phyloP scores from a whole-genome alignment of 2,329 filamentous ascomycete species.

The Claviceps pusilla region DNA sequence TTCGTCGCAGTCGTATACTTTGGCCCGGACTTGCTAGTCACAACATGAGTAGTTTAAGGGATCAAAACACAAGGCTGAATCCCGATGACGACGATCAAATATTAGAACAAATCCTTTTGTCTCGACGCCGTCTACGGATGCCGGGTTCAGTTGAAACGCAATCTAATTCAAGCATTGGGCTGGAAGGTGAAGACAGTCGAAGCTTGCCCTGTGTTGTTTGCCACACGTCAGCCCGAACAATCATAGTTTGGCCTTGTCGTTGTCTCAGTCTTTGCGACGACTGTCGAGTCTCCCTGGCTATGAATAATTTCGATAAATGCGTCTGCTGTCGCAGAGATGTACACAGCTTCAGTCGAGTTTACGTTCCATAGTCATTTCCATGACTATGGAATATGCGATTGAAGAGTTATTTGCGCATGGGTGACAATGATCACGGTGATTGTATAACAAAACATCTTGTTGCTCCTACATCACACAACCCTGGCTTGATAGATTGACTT shows the following conservation, averaged over 20 bases:
- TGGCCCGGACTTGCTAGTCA: conserved; percentile 15
- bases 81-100: conserved; percentile 41
- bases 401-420: neutral
- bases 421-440: neutral
- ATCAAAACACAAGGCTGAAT: conserved; percentile 27
- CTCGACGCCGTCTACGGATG: conserved; percentile 26
- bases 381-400: neutral
- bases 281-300: conserved; percentile 79
- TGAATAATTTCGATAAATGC: conserved; percentile 95
- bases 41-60: conserved; percentile 1
- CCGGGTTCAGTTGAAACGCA: neutral
- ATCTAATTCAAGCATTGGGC: neutral
- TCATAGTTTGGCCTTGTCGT: conserved; percentile 92
- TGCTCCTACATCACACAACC: neutral
- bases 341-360: conserved; percentile 77
- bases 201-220: conserved; percentile 87
- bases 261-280: conserved; percentile 92
- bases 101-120: conserved; percentile 45
- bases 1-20: conserved; percentile 52
- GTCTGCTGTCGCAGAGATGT: conserved; percentile 87
- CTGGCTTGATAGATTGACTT: neutral
- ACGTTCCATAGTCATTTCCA: conserved; percentile 44
- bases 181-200: conserved; percentile 50
- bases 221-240: conserved; percentile 68
- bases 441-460: neutral